Evolutionary conservation across 2,329 filamentous ascomycete species (phyloP), one percentile per base, ranked within the genome.

Genomic region (Alternaria gansuensis): DNA sequence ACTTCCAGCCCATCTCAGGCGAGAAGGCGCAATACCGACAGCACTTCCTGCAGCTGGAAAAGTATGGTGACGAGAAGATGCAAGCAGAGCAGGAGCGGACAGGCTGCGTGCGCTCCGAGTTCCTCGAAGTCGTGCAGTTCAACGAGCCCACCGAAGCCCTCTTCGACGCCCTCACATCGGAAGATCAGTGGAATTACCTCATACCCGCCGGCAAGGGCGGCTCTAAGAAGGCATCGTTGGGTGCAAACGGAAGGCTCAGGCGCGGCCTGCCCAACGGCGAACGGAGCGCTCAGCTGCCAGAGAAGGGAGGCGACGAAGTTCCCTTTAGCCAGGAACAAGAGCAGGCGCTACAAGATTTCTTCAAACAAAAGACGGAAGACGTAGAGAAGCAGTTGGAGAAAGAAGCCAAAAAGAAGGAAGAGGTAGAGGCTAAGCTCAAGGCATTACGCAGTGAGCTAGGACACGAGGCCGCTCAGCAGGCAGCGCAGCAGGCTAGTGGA

Each of bases 1-100:
- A 96, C 82, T 99, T 97, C 79, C 88, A 91, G 55, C 88, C 90
- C 55, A 91, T 96, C 75, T 90, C 89, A 36, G 88, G 87, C 70
- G 95, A 99, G 82, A 99, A 99, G 78, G 91, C 94, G 4, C 92
- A 97, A 79, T 96, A 93, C n/a, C 81, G 97, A 2, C 96, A 95
- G 82, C 95, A 98, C 78, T 92, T 93, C 72, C 82, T 99, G 57
- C 91, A 93, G 52, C 84, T 99, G 10, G 93, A 97, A 74, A 92
- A 94, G 3, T 99, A 94, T 77, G 93, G 93, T 14, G 84, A 80
- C 23, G 85, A 92, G 43, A 69, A 74, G 59, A 91, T 96, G 71
- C 77, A 79, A 58, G 89, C 87, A 53, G 90, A 86, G 81, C 75
- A 78, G 61, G 71, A 77, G 39, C 62, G 62, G 26, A 71, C 80